A percentile compares a stretch with the other conserved stretches of the same genome.
phyloP scores from a whole-genome alignment of 331 rosid genomes.

The Pyracantha coccinea region DNA sequence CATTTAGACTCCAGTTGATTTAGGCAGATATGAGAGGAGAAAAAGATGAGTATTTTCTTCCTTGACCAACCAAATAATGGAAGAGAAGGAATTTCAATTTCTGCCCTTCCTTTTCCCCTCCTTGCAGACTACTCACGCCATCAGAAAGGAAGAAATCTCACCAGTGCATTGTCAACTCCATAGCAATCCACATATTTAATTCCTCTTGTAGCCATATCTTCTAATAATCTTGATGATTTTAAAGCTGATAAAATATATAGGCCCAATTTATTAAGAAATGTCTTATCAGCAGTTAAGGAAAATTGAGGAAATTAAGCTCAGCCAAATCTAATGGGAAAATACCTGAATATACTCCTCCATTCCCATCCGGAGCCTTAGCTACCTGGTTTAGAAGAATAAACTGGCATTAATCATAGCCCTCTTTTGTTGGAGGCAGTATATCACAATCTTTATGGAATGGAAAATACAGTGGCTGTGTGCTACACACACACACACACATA shows the following conservation, averaged over 20 bases:
- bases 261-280: constrained; percentile 6
- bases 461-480: too few species aligned
- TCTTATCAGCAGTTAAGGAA: constrained; percentile 5
- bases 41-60: neutral
- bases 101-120: too few species aligned
- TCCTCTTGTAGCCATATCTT: constrained; percentile 91
- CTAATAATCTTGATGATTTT: constrained; percentile 66
- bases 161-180: constrained; percentile 98
- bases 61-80: neutral
- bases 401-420: neutral
- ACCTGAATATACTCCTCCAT: constrained; percentile 99
- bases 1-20: neutral
- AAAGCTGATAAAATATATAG: constrained; percentile 49
- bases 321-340: constrained; percentile 5
- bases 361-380: constrained; percentile 97
- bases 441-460: neutral
- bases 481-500: neutral
- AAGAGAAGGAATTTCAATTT: neutral
- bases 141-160: constrained; percentile 21
- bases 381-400: constrained; percentile 58
- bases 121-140: neutral
- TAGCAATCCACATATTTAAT: constrained; percentile 91
- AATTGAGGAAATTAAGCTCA: constrained; percentile 6
- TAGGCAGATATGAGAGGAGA: neutral
- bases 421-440: too few species aligned